phyloP scores from a whole-genome alignment of 2,329 filamentous ascomycete species.

The Monosporascus sp. region DNA sequence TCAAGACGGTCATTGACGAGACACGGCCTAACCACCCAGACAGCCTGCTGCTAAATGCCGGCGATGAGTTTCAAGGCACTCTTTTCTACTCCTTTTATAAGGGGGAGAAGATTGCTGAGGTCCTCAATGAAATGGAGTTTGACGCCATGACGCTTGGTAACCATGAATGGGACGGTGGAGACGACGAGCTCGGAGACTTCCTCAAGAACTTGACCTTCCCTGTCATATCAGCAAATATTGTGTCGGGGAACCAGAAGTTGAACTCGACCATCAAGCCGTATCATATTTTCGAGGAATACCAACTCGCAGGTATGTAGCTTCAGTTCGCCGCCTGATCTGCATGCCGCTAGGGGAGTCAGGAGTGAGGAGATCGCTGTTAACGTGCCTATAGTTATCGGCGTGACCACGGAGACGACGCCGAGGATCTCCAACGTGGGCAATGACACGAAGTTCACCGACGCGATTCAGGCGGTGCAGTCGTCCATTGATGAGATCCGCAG shows the following conservation, averaged over 20 bases:
- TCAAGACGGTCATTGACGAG: constrained; percentile 55
- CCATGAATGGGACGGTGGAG: constrained; percentile 62
- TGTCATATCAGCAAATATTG: constrained; percentile 57
- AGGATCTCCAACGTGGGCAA: constrained; percentile 54
- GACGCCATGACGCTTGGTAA: constrained; percentile 65
- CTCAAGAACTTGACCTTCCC: constrained; percentile 61
- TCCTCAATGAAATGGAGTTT: constrained; percentile 60
- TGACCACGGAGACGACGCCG: constrained; percentile 55
- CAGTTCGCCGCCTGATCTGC: too few species aligned
- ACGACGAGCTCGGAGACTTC: constrained; percentile 57
- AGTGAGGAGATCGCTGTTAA: neutral
- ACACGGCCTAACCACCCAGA: constrained; percentile 53
- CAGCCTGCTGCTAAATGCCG: constrained; percentile 58
- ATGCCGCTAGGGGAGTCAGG: too few species aligned
- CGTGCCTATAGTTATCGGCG: constrained; percentile 46
- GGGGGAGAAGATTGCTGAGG: constrained; percentile 63
- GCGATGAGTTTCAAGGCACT: constrained; percentile 67
- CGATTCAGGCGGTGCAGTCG: constrained; percentile 52
- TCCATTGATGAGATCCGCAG: constrained; percentile 57
- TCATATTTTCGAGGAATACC: constrained; percentile 56
- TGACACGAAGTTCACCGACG: constrained; percentile 53
- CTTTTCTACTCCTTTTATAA: constrained; percentile 63
- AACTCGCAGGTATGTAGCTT: constrained; percentile 36
- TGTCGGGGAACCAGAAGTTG: constrained; percentile 53
- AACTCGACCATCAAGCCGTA: constrained; percentile 62